phyloP scores from a whole-genome alignment of 2,329 filamentous ascomycete species.

The Cercospora nicotianae region DNA sequence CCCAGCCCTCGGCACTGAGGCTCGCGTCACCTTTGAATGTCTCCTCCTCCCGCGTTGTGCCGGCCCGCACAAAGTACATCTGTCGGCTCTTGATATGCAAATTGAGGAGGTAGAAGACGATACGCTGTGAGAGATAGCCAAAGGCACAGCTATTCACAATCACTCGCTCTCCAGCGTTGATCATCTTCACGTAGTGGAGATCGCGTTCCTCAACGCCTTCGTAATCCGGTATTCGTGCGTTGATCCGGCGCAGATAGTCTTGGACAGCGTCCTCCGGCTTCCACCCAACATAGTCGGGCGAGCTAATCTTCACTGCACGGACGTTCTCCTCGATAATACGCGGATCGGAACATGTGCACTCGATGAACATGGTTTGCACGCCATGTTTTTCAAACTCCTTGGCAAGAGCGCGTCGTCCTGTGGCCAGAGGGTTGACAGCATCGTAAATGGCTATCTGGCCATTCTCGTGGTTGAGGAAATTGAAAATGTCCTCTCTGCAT shows the following conservation, averaged over 20 bases:
- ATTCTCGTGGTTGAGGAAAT: constrained; percentile 94
- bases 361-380: constrained; percentile 93
- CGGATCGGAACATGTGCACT: constrained; percentile 92
- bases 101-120: constrained; percentile 97
- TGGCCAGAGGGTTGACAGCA: constrained; percentile 88
- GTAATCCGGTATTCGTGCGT: constrained; percentile 89
- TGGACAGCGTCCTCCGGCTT: constrained; percentile 86
- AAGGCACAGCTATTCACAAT: constrained; percentile 97
- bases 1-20: constrained; percentile 74
- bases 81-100: constrained; percentile 93
- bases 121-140: constrained; percentile 92
- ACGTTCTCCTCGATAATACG: constrained; percentile 95
- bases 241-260: constrained; percentile 86
- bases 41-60: constrained; percentile 82
- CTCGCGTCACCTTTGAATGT: constrained; percentile 89
- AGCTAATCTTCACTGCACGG: constrained; percentile 94
- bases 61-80: constrained; percentile 88
- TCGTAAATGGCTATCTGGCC: constrained; percentile 98
- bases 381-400: constrained; percentile 98
- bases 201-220: constrained; percentile 95
- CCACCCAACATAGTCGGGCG: constrained; percentile 94
- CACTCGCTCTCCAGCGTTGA: constrained; percentile 90
- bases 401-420: constrained; percentile 77
- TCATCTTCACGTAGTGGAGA: constrained; percentile 98
- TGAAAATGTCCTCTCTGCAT: constrained; percentile 94